These are phyloP conservation scores for Secale cereale DNA, from an alignment of 176 grass and related monocot species.

Conservation along the genomic window DNA sequence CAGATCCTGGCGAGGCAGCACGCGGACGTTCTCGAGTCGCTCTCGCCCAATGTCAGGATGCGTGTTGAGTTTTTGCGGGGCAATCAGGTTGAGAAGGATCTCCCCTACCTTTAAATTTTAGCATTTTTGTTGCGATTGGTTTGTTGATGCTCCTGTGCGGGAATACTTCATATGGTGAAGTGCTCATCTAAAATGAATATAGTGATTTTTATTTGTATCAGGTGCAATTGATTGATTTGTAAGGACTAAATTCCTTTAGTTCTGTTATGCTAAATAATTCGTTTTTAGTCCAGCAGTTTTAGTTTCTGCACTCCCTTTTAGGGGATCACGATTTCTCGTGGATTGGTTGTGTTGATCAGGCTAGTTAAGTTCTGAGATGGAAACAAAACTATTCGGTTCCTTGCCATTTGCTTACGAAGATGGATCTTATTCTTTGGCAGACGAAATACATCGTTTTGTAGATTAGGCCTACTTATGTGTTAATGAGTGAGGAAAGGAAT, in stretches of 20 bases:
- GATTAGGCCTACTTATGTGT: background rate
- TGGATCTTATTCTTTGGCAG: background rate
- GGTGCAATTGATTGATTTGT: background rate
- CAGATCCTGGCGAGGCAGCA: constrained; percentile 68
- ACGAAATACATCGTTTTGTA: background rate
- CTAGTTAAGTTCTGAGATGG: background rate
- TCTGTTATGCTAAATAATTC: background rate
- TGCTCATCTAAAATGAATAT: background rate
- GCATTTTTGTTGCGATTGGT: background rate
- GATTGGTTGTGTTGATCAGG: background rate
- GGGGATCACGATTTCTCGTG: background rate
- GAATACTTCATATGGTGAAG: background rate
- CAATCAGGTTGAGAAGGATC: constrained; percentile 51
- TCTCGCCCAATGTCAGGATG: constrained; percentile 68
- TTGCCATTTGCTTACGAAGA: background rate
- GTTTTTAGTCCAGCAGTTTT: background rate
- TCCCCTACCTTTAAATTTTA: background rate
- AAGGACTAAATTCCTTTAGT: background rate
- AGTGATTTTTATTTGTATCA: background rate
- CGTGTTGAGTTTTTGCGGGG: constrained; percentile 63
- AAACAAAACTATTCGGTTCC: background rate
- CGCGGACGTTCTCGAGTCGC: constrained; percentile 43
- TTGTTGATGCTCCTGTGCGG: background rate
- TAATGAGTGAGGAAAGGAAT: background rate
- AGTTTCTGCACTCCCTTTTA: background rate